phyloP scores from a whole-genome alignment of 345 rosid genomes.

The Brassica juncea region DNA sequence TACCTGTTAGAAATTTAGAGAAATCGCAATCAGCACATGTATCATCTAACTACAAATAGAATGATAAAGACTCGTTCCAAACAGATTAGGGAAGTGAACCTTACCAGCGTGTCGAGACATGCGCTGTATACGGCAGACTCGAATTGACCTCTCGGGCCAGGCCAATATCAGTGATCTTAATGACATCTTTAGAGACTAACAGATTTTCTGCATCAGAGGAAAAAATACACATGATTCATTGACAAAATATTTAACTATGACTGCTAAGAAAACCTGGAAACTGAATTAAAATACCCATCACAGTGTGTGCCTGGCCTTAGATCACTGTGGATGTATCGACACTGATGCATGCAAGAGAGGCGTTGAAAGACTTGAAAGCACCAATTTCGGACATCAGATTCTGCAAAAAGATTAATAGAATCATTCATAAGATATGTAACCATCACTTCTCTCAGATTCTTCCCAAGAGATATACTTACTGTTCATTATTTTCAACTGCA shows the following conservation, averaged over 20 bases:
- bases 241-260: background rate
- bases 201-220: slow-evolving; percentile 62
- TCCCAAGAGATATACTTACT: slow-evolving; percentile 89
- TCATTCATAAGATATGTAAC: slow-evolving; percentile 65
- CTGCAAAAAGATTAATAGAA: slow-evolving; percentile 65
- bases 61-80: too few relatives aligned
- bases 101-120: slow-evolving; percentile 96
- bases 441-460: slow-evolving; percentile 49
- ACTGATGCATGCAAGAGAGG: slow-evolving; percentile 61
- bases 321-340: slow-evolving; percentile 72
- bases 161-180: slow-evolving; percentile 96
- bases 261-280: background rate
- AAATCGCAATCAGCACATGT: too few relatives aligned
- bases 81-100: slow-evolving; percentile 32
- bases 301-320: slow-evolving; percentile 81
- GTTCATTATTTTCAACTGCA: slow-evolving; percentile 91
- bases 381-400: slow-evolving; percentile 81
- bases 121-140: slow-evolving; percentile 79
- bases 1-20: too few relatives aligned
- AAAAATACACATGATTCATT: background rate
- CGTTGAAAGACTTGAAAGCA: slow-evolving; percentile 96
- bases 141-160: slow-evolving; percentile 86
- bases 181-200: slow-evolving; percentile 65
- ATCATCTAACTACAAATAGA: too few relatives aligned
- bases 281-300: background rate